Evolutionary conservation across 2,329 filamentous ascomycete genomes (phyloP).

Genomic region (Rutstroemia sp.): DNA sequence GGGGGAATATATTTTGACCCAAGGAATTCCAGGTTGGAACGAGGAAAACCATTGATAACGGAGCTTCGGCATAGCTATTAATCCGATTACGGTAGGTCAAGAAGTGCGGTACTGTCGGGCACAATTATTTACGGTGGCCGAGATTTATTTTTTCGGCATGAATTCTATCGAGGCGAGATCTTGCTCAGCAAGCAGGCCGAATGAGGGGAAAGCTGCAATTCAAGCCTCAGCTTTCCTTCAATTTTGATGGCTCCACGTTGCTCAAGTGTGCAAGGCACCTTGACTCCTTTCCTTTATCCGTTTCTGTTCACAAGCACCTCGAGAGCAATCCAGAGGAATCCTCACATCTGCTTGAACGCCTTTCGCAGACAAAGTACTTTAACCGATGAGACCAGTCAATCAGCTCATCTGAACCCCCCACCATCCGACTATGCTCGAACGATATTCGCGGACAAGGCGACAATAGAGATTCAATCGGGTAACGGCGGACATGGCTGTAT

Average conservation of each 20-base stretch:
- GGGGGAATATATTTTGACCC: background rate
- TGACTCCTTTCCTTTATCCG: constrained; percentile 30
- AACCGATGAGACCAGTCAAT: constrained; percentile 1
- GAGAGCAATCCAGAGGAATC: background rate
- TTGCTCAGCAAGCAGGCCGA: constrained; percentile 6
- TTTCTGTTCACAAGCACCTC: constrained; percentile 18
- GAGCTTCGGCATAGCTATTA: background rate
- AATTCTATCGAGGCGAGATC: background rate
- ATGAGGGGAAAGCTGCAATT: background rate
- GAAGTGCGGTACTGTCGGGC: background rate
- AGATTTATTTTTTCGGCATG: background rate
- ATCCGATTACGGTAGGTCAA: constrained; percentile 1
- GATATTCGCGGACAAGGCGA: constrained; percentile 81
- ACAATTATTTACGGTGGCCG: constrained; percentile 2
- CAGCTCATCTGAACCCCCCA: constrained; percentile 62
- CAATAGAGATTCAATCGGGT: constrained; percentile 70
- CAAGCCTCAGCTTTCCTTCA: background rate
- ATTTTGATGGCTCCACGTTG: constrained; percentile 27
- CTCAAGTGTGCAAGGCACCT: constrained; percentile 22
- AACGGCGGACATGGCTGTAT: constrained; percentile 86
- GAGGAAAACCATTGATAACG: background rate
- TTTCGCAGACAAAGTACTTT: constrained; percentile 18
- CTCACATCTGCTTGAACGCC: constrained; percentile 12
- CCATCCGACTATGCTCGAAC: constrained; percentile 79
- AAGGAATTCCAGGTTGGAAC: background rate